phyloP scores from a whole-genome alignment of 1,139 yeast species.

The Sugiyamaella xylanicola region DNA sequence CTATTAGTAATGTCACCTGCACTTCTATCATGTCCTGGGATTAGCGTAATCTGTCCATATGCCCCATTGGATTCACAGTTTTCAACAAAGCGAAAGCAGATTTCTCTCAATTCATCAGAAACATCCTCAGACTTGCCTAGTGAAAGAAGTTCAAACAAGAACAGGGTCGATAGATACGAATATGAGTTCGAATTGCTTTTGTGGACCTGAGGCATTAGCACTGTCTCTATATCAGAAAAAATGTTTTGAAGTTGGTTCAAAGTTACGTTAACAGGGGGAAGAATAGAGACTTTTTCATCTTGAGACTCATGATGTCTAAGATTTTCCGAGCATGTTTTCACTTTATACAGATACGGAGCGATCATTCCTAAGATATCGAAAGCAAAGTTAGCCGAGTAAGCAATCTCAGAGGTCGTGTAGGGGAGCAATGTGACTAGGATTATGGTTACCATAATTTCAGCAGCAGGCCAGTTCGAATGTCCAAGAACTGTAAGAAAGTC shows the following conservation, averaged over 20 bases:
- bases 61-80: slow-evolving; percentile 7
- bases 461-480: slow-evolving; percentile 63
- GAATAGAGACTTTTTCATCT: background rate
- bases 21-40: background rate
- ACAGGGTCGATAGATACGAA: slow-evolving; percentile 13
- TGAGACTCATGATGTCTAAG: slow-evolving; percentile 10
- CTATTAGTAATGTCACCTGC: slow-evolving; percentile 4
- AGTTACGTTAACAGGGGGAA: slow-evolving; percentile 2
- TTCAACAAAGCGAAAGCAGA: slow-evolving; percentile 9
- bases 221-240: slow-evolving; percentile 9
- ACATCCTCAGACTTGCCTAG: slow-evolving; percentile 1
- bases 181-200: slow-evolving; percentile 1
- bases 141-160: slow-evolving; percentile 7
- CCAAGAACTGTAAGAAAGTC: slow-evolving; percentile 56
- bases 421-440: slow-evolving; percentile 47
- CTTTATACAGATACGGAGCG: slow-evolving; percentile 49
- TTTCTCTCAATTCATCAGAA: background rate
- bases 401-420: slow-evolving; percentile 26
- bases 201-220: background rate
- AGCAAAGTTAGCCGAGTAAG: slow-evolving; percentile 33
- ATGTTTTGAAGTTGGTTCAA: background rate
- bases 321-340: slow-evolving; percentile 20
- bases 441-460: slow-evolving; percentile 52
- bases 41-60: background rate
- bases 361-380: slow-evolving; percentile 60